A percentile compares a stretch with the other conserved stretches of the same genome.
Evolutionary conservation across 768 basidiomycete genomes (phyloP).

Genomic region (Rhodotorula kratochvilovae): DNA sequence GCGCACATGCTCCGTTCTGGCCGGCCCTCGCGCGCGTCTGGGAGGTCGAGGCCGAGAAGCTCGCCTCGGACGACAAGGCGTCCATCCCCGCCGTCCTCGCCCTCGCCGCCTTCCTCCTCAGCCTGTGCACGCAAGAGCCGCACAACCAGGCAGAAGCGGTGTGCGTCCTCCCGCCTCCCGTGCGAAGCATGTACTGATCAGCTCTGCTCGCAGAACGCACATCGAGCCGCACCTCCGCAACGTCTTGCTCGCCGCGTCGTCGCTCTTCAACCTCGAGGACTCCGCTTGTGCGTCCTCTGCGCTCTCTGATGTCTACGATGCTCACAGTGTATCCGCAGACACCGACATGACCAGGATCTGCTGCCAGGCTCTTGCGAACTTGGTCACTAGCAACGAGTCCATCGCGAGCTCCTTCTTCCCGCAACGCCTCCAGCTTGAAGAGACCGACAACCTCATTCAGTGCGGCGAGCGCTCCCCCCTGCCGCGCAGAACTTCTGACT

Average conservation of each 20-base stretch:
- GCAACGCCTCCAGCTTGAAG: background rate
- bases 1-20: background rate
- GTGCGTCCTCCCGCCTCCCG: background rate
- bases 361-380: slow-evolving; percentile 35
- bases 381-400: slow-evolving; percentile 17
- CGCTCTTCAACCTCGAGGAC: slow-evolving; percentile 33
- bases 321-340: background rate
- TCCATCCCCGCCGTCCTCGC: slow-evolving; percentile 10
- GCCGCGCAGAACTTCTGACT: too few species aligned
- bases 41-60: background rate
- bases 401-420: slow-evolving; percentile 3
- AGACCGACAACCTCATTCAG: slow-evolving; percentile 11
- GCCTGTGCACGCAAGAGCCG: slow-evolving; percentile 6
- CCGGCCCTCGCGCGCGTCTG: background rate
- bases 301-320: background rate
- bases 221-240: slow-evolving; percentile 23
- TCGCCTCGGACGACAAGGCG: background rate
- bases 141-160: slow-evolving; percentile 13
- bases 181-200: background rate
- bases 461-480: background rate
- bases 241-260: slow-evolving; percentile 14
- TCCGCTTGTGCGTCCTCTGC: slow-evolving; percentile 3
- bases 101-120: slow-evolving; percentile 19
- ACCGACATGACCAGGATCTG: slow-evolving; percentile 22
- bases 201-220: background rate